Evolutionary conservation across 192 early-diverging fungal species (phyloP).

Genomic region (Chytriomyces confervae): DNA sequence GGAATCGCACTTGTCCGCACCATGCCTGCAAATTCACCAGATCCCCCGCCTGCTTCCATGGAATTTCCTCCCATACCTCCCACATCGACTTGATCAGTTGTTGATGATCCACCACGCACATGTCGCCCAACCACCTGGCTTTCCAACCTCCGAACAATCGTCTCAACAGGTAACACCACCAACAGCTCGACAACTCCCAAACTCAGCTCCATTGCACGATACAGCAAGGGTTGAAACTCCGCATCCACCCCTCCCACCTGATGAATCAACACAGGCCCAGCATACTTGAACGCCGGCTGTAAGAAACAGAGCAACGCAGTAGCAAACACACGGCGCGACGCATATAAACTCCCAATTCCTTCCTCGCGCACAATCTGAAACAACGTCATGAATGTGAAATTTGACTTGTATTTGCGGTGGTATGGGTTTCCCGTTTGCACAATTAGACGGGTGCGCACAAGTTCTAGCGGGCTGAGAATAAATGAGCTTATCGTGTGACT

Average conservation of each 20-base stretch:
- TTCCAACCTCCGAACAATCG: constrained; percentile 80
- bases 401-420: constrained; percentile 79
- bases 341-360: constrained; percentile 72
- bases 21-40: constrained; percentile 41
- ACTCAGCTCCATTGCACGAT: constrained; percentile 54
- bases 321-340: constrained; percentile 75
- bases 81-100: background rate
- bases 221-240: constrained; percentile 39
- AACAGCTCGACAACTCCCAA: constrained; percentile 72
- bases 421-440: constrained; percentile 82
- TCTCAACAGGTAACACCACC: constrained; percentile 86
- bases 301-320: constrained; percentile 81
- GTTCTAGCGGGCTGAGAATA: constrained; percentile 85
- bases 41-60: constrained; percentile 5
- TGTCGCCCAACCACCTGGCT: constrained; percentile 63
- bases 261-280: constrained; percentile 68
- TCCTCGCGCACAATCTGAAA: constrained; percentile 84
- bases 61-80: background rate
- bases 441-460: constrained; percentile 82
- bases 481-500: constrained; percentile 80
- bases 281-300: constrained; percentile 72
- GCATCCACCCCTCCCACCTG: constrained; percentile 61
- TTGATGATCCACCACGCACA: constrained; percentile 7
- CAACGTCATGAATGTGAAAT: constrained; percentile 70
- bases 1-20: constrained; percentile 49